These are phyloP conservation scores for Rhizodiscina lignyota DNA, from an alignment of 495 filamentous ascomycete genomes.

Conservation along the genomic window DNA sequence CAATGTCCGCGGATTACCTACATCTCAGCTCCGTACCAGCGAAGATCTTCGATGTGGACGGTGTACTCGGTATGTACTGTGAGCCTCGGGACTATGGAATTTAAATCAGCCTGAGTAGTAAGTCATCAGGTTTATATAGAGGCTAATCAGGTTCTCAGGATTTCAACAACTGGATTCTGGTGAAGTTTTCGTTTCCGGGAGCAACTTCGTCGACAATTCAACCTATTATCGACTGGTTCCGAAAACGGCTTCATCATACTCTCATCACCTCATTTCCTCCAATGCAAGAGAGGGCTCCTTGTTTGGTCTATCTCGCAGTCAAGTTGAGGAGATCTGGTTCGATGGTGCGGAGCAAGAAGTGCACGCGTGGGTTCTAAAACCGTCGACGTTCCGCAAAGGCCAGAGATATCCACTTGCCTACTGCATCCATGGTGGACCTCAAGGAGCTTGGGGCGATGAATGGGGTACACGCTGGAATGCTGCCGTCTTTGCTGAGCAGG, in stretches of 20 bases:
- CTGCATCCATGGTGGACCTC: conserved; percentile 78
- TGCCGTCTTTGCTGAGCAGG: conserved; percentile 79
- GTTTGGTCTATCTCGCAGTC: conserved; percentile 37
- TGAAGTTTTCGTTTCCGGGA: conserved; percentile 19
- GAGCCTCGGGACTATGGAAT: too few species aligned
- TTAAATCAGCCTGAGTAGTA: too few species aligned
- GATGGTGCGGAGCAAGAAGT: conserved; percentile 19
- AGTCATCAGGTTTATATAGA: too few species aligned
- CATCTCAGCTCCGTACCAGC: neutral
- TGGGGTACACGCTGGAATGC: conserved; percentile 91
- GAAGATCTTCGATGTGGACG: neutral
- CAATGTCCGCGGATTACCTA: conserved; percentile 6
- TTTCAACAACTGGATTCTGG: conserved; percentile 13
- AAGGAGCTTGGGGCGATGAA: conserved; percentile 66
- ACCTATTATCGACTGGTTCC: conserved; percentile 13
- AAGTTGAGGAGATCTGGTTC: conserved; percentile 26
- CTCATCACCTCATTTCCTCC: conserved; percentile 26
- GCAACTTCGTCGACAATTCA: conserved; percentile 22
- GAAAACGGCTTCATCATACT: neutral
- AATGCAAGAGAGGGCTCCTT: conserved; percentile 47
- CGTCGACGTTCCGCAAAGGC: conserved; percentile 53
- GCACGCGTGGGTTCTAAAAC: conserved; percentile 52
- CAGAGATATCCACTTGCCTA: conserved; percentile 72
- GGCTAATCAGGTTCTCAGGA: too few species aligned
- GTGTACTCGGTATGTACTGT: too few species aligned